These are phyloP conservation scores for Nothophytophthora sp. DNA, from an alignment of 352 stramenopile species.

Conservation along the genomic window DNA sequence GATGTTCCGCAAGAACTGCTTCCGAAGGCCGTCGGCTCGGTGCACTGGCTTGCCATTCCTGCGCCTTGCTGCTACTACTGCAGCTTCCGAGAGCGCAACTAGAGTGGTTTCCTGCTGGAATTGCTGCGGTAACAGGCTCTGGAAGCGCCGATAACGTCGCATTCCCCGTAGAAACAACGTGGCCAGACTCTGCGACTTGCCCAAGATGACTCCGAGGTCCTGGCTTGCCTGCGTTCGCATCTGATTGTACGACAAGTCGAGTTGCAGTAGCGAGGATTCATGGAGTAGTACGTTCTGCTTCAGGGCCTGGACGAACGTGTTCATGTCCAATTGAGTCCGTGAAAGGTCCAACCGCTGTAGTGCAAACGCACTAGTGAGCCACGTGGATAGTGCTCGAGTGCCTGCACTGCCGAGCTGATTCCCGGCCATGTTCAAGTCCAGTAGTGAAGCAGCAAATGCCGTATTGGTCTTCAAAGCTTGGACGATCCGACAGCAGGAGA, in stretches of 20 bases:
- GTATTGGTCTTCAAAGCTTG: slow-evolving; percentile 47
- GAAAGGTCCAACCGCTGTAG: slow-evolving; percentile 66
- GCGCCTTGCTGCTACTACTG: slow-evolving; percentile 17
- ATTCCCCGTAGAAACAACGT: slow-evolving; percentile 70
- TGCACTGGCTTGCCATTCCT: slow-evolving; percentile 16
- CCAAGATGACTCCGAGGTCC: slow-evolving; percentile 61
- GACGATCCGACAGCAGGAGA: slow-evolving; percentile 37
- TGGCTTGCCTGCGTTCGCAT: slow-evolving; percentile 53
- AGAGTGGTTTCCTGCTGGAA: slow-evolving; percentile 25
- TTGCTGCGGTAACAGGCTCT: slow-evolving; percentile 18
- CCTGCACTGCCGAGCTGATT: slow-evolving; percentile 55
- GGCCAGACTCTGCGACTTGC: slow-evolving; percentile 59
- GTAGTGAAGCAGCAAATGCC: slow-evolving; percentile 43
- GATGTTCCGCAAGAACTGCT: slow-evolving; percentile 53
- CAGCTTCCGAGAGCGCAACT: slow-evolving; percentile 19
- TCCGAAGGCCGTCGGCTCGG: slow-evolving; percentile 39
- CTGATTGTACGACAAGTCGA: slow-evolving; percentile 76
- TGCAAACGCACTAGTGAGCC: slow-evolving; percentile 57
- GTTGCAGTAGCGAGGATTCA: slow-evolving; percentile 52
- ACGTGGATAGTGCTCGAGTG: slow-evolving; percentile 42
- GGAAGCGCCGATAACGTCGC: slow-evolving; percentile 31
- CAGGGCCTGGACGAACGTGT: slow-evolving; percentile 54
- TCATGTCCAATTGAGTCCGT: slow-evolving; percentile 53
- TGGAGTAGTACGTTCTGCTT: slow-evolving; percentile 69
- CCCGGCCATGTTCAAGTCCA: slow-evolving; percentile 63